These are phyloP conservation scores for Verticillium isaacii DNA, from an alignment of 2,329 filamentous ascomycete genomes.

Conservation along the genomic window DNA sequence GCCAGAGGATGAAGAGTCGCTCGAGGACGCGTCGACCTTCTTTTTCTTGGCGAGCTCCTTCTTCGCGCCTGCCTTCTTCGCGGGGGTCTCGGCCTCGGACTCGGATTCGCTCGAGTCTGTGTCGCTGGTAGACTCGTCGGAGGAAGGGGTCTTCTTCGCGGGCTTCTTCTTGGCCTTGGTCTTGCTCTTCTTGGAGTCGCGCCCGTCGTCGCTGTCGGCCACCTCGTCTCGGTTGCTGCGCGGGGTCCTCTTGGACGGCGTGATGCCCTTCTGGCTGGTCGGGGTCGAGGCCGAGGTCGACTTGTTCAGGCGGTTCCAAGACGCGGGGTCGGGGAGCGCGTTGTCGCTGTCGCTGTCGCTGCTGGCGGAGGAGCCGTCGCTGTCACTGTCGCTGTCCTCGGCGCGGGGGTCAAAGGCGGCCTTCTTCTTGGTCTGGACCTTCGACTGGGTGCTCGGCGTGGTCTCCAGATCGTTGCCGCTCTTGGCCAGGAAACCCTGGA, in stretches of 20 bases:
- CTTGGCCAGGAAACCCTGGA: constrained; percentile 8
- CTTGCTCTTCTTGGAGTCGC: constrained; percentile 15
- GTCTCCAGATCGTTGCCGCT: background rate
- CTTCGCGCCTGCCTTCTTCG: constrained; percentile 10
- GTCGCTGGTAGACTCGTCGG: background rate
- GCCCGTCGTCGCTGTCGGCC: constrained; percentile 36
- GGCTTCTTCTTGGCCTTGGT: constrained; percentile 13
- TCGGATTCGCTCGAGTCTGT: constrained; percentile 18
- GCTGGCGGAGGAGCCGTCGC: constrained; percentile 16
- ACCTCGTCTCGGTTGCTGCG: constrained; percentile 32
- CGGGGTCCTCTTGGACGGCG: constrained; percentile 10
- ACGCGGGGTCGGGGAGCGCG: background rate
- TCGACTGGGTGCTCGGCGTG: constrained; percentile 9
- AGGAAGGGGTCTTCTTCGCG: constrained; percentile 7
- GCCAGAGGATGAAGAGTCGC: constrained; percentile 2
- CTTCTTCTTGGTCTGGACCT: constrained; percentile 13
- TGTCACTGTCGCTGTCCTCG: constrained; percentile 7
- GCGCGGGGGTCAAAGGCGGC: constrained; percentile 12
- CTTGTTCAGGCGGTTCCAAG: constrained; percentile 7
- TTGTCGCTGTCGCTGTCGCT: constrained; percentile 21
- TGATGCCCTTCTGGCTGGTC: background rate
- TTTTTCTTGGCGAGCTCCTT: background rate
- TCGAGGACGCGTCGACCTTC: constrained; percentile 7
- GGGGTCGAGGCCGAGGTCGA: background rate
- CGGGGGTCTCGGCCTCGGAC: constrained; percentile 20